Percentiles rank a stretch among this genome's conserved stretches.
These are phyloP conservation scores for Starmerella powellii DNA, from an alignment of 805 yeast species.

Conservation along the genomic window DNA sequence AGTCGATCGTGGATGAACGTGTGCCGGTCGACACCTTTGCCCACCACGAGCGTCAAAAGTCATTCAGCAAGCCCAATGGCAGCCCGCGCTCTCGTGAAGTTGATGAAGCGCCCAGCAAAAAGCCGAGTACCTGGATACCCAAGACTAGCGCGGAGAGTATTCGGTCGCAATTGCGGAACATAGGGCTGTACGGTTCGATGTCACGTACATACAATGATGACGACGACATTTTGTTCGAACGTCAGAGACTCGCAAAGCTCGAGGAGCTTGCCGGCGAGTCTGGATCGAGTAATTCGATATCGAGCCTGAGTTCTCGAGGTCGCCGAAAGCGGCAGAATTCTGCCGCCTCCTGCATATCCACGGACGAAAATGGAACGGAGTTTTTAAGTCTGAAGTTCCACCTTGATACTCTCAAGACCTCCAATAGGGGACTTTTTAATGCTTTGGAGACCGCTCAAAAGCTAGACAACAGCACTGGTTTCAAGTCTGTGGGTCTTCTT, in stretches of 20 bases:
- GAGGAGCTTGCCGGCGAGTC: neutral
- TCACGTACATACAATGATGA: conserved; percentile 6
- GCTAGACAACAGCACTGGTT: conserved; percentile 29
- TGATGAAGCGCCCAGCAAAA: neutral
- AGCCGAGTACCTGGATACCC: neutral
- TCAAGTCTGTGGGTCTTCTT: conserved; percentile 77
- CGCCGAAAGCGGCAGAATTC: conserved; percentile 5
- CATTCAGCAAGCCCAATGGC: neutral
- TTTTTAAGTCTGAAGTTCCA: conserved; percentile 29
- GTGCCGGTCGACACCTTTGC: conserved; percentile 6
- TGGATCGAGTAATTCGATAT: conserved; percentile 2
- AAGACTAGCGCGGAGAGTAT: neutral
- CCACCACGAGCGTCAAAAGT: neutral
- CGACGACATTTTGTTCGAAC: conserved; percentile 14
- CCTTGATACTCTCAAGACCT: conserved; percentile 54
- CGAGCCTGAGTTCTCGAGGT: neutral
- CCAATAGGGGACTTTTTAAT: conserved; percentile 80
- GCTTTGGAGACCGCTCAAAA: conserved; percentile 54
- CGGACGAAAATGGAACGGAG: conserved; percentile 1
- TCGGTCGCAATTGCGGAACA: conserved; percentile 1
- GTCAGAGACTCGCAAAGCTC: conserved; percentile 2
- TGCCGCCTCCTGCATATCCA: conserved; percentile 2
- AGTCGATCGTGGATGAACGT: conserved; percentile 21
- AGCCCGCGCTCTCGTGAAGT: neutral
- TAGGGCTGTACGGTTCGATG: neutral